These are phyloP conservation scores for Fusarium ambrosium DNA, from an alignment of 2,329 filamentous ascomycete species.

Conservation along the genomic window DNA sequence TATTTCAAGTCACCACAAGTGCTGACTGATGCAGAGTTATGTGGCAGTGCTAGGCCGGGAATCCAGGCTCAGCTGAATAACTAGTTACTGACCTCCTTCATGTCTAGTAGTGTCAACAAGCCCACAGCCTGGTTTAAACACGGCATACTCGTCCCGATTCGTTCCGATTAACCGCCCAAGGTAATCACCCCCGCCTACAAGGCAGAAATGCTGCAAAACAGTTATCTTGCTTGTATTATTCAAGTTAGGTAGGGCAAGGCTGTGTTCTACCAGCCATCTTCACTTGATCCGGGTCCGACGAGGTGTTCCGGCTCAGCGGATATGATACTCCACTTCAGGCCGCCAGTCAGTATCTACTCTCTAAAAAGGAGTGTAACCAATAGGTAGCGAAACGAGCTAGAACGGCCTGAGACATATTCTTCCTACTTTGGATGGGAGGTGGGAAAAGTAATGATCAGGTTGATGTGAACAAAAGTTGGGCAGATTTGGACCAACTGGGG, in stretches of 20 bases:
- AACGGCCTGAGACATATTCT: background rate
- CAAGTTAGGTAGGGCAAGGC: background rate
- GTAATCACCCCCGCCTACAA: background rate
- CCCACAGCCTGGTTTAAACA: background rate
- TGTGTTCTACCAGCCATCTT: background rate
- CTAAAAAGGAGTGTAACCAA: background rate
- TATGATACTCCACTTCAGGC: background rate
- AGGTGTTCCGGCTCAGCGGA: background rate
- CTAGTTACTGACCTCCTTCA: background rate
- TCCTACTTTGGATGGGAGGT: background rate
- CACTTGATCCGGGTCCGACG: background rate
- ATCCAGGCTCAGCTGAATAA: background rate
- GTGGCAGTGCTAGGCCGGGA: background rate
- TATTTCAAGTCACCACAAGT: background rate
- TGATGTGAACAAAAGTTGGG: background rate
- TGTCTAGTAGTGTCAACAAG: background rate
- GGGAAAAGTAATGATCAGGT: background rate
- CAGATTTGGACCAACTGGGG: background rate
- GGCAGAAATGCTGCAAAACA: background rate
- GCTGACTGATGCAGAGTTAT: background rate
- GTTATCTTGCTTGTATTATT: background rate
- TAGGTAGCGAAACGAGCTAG: background rate
- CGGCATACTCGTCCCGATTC: background rate
- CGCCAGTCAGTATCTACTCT: background rate
- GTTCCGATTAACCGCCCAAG: background rate